Base-by-base conservation (phyloP, 2,329 filamentous ascomycete genomes). In the Microcera coccophila region DNA sequence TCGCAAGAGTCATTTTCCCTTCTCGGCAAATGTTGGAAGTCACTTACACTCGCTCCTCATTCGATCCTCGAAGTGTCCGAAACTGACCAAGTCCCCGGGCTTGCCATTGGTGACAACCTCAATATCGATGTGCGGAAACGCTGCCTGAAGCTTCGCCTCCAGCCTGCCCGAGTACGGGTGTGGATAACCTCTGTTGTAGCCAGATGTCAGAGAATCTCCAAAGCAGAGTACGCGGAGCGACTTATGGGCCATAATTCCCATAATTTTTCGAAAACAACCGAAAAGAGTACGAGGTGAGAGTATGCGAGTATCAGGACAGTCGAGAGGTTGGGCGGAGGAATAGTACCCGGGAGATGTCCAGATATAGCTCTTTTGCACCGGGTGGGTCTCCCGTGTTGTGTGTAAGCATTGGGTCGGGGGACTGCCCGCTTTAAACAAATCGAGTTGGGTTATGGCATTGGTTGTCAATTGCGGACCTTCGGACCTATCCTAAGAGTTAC, bases 171-270 rank as follows among this genome's bases (percentile, higher is more conserved):
- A 69, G 64, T 85, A 85, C 0, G 82, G 79, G 45, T 78, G 70
- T 12, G 63, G 38, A 16, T 75, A 76, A 35, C 52, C 63, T 44
- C 49, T 39, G 21, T 69, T 66, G 59, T 68, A 82, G 32, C 82
- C 82, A 11, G 69, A 70, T 5, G 81, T 84, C 35, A 85, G 72
- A 29, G 78, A 82, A 69, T 83, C 73, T 60, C 81, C 81, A 61
- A 84, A 79, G 68, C 80, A 83, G 47, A 84, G 72, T 55, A 84
- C 74, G 54, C 72, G 69, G 20, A 81, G 66, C 21, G 65, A 61
- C 41, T 57, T 58, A 50, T 47, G 55, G 20, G 58, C 37, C 62
- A 64, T 64, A 38, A n/a, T n/a, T n/a, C n/a, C n/a, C n/a, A n/a
- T n/a, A n/a, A n/a, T n/a, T n/a, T n/a, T n/a, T n/a, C n/a, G n/a